phyloP scores from a whole-genome alignment of 2,329 filamentous ascomycete species.

The Calcarisporium arbuscula region DNA sequence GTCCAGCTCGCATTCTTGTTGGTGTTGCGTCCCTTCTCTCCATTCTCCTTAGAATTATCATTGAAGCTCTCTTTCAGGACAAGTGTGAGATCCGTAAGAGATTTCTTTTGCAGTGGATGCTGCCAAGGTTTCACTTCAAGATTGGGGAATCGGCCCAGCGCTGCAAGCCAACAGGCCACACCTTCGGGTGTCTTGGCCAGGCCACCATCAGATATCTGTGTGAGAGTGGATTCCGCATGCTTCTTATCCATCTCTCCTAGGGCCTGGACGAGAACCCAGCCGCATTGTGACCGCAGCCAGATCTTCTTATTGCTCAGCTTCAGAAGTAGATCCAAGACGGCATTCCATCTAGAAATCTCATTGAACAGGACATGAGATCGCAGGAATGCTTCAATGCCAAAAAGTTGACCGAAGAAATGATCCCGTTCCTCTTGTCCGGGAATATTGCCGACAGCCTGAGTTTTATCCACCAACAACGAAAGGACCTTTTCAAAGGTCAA shows the following conservation, averaged over 20 bases:
- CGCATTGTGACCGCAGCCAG: conserved; percentile 85
- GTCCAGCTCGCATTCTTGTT: conserved; percentile 68
- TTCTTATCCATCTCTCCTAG: conserved; percentile 55
- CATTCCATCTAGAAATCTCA: conserved; percentile 53
- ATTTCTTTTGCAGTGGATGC: conserved; percentile 65
- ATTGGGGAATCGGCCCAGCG: conserved; percentile 56
- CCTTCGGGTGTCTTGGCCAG: conserved; percentile 80
- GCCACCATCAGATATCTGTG: conserved; percentile 55
- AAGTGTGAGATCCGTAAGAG: conserved; percentile 62
- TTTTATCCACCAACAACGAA: conserved; percentile 48
- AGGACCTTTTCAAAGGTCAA: conserved; percentile 52
- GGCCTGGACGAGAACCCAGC: conserved; percentile 71
- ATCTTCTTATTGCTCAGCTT: conserved; percentile 73
- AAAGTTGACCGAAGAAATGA: conserved; percentile 76
- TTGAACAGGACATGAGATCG: conserved; percentile 67
- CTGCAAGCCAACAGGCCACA: conserved; percentile 78
- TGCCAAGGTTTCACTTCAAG: conserved; percentile 67
- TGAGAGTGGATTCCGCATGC: conserved; percentile 55
- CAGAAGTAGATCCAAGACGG: conserved; percentile 66
- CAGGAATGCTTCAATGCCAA: conserved; percentile 81
- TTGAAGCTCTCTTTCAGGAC: conserved; percentile 71
- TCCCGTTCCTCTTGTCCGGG: conserved; percentile 75
- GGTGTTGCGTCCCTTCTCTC: conserved; percentile 26
- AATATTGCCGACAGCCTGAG: conserved; percentile 45
- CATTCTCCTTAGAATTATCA: conserved; percentile 41